A percentile compares a stretch with the other conserved stretches of the same genome.
These are phyloP conservation scores for Lachancea quebecensis DNA, from an alignment of 805 yeast genomes.

Conservation along the genomic window DNA sequence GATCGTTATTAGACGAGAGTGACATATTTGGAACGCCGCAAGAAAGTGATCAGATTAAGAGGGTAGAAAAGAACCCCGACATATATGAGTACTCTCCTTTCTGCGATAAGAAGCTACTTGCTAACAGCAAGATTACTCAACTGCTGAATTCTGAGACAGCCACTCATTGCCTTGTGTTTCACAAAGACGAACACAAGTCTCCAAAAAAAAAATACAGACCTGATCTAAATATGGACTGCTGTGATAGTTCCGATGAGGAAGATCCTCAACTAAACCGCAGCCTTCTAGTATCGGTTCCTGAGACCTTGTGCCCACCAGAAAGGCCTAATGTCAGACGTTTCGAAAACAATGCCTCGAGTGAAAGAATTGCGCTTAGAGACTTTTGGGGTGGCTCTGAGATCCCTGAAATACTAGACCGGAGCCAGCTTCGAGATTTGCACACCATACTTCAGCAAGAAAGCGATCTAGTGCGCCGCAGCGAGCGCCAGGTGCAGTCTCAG, in stretches of 20 bases:
- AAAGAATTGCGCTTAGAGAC: conserved; percentile 13
- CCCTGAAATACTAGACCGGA: conserved; percentile 14
- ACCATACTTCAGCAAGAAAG: conserved; percentile 15
- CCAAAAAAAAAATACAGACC: conserved; percentile 19
- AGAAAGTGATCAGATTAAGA: background rate
- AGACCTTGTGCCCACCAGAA: background rate
- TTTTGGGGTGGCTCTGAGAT: conserved; percentile 19
- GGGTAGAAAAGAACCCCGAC: background rate
- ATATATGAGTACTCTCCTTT: conserved; percentile 22
- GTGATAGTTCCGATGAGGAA: conserved; percentile 11
- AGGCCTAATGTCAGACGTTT: conserved; percentile 18
- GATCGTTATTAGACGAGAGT: conserved; percentile 5
- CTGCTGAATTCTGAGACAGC: conserved; percentile 23
- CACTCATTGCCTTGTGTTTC: conserved; percentile 27
- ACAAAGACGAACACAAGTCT: conserved; percentile 10
- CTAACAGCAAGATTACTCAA: conserved; percentile 19
- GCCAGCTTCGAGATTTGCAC: conserved; percentile 19
- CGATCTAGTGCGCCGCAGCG: conserved; percentile 4
- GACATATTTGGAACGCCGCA: conserved; percentile 2
- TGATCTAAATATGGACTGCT: conserved; percentile 22
- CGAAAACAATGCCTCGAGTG: conserved; percentile 17
- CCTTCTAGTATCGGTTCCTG: background rate
- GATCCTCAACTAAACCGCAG: background rate
- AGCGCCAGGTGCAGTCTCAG: conserved; percentile 1
- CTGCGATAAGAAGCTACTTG: conserved; percentile 16